Base-by-base conservation (phyloP, 2,329 filamentous ascomycete species). In the Colletotrichum plurivorum region DNA sequence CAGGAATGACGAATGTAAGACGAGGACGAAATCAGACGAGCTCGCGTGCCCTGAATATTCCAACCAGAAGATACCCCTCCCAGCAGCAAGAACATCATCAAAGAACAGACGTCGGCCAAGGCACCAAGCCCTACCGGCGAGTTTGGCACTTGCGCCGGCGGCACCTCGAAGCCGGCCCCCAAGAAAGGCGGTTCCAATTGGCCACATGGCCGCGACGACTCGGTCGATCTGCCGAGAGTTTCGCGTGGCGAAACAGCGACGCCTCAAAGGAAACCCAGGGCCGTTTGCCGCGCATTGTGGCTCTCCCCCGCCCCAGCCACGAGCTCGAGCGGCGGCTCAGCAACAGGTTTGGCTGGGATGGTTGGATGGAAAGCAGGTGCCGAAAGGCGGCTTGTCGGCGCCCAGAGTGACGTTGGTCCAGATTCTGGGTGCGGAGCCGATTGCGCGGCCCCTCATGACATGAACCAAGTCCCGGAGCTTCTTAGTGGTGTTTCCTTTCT, bases 391-490 rank as follows among this genome's bases (percentile, higher is more conserved):
- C 62, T 60, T 60, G 62, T 43, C 48, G 60, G 59, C 15, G 45
- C 27, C 41, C 45, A 53, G 22, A 46, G 48, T 69, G 66, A 69
- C 66, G 66, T 66, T 58, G 54, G 62, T 60, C 54, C n/a, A 60
- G 61, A 36, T 41, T 9, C 22, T 15, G 20, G 43, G 20, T 48
- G 66, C 51, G 66, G 66, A 48, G 66, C 12, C 53, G 46, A 55
- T 66, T 69, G 66, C 61, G 66, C 49, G 61, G 61, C 66, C 62
- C 65, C 53, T 58, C 54, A 54, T 65, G 60, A 65, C 65, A 68
- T 58, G 49, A 64, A 55, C 66, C 66, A 66, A 66, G 61, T 43
- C 55, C 36, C 16, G 20, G 12, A 43, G 9, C 25, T 39, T 68
- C 25, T 39, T 45, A 43, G 53, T 55, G 65, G 65, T 25, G 25